These are phyloP conservation scores for Dryadomyces quercivorus DNA, from an alignment of 2,329 filamentous ascomycete genomes.

Conservation along the genomic window DNA sequence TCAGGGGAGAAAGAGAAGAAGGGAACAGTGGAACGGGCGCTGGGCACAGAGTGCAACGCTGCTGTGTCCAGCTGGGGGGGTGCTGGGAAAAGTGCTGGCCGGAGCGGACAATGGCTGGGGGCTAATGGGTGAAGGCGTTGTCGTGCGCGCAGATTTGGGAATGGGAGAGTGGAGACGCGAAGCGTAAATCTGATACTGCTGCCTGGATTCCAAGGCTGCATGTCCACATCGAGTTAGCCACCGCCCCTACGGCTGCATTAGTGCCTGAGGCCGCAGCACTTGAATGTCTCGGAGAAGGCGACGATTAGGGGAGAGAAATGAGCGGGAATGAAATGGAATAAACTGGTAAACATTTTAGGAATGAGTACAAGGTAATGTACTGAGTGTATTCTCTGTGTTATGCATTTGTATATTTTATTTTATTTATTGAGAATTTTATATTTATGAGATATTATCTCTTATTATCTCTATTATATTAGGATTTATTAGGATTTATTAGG, in stretches of 20 bases:
- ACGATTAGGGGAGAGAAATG: background rate
- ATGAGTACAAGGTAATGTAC: background rate
- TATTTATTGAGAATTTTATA: no score
- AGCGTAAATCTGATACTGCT: slow-evolving; percentile 15
- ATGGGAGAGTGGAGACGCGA: slow-evolving; percentile 2
- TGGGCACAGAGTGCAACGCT: background rate
- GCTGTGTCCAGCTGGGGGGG: background rate
- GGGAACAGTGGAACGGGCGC: background rate
- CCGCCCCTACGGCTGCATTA: background rate
- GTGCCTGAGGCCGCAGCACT: background rate
- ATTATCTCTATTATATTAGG: no score
- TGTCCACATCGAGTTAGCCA: background rate
- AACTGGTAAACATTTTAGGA: background rate
- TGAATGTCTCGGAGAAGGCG: background rate
- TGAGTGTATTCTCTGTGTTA: no score
- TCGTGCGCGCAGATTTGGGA: slow-evolving; percentile 11
- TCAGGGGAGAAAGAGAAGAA: background rate
- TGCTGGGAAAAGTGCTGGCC: background rate
- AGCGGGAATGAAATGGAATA: background rate
- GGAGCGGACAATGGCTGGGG: background rate
- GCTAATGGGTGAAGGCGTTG: slow-evolving; percentile 1
- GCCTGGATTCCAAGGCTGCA: slow-evolving; percentile 10
- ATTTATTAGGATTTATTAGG: no score
- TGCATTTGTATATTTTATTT: no score
- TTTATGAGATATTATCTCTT: no score